Base-by-base conservation (phyloP, 176 grass and related monocot species). In the Themeda triandra region DNA sequence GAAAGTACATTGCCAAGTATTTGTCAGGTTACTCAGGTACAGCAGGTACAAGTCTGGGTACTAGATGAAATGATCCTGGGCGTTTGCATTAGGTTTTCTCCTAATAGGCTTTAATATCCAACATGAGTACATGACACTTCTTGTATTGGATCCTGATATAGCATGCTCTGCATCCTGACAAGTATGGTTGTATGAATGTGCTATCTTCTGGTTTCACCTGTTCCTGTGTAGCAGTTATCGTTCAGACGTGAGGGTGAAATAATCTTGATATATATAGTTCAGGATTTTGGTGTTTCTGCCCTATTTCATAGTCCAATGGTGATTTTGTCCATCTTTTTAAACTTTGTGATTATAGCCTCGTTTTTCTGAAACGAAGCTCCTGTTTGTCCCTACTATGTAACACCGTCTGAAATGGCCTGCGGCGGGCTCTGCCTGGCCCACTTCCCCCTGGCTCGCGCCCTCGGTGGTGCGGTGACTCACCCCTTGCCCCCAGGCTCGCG, bases 1-100 rank as follows among this genome's bases (percentile, higher is more conserved):
- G 87, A 62, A 89, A 85, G 48, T 85, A 89, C 39, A 82, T 71
- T 13, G 33, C 27, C 35, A 82, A 82, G 66, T 82, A 82, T 54
- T 27, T 81, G 35, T 81, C 33, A 33, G 58, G 33, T 35, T 35
- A 33, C 32, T 33, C 4, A 35, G 33, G 28, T 71, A 76, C 33
- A 79, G 44, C 27, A 27, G 36, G 28, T 63, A 76, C 42, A 84
- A 84, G 11, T 60, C 59, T 81, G 45, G 85, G 45, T 7, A 4
- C 53, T 12, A 68, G 62, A 8, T 67, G 58, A 27, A 36, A 36
- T 88, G 66, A 54, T 66, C 4, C 18, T 46, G 41, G 25, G 18
- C 6, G 4, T 41, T 6, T 44, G 39, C 59, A 70, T 37, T 24
- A 41, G 66, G 66, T 24, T 17, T 64, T 64, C 1, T 28, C 27